Percentiles rank a stretch among this genome's conserved stretches.
These are phyloP conservation scores for Xerophyta viscosa DNA, from an alignment of 106 monocot species.

Conservation along the genomic window DNA sequence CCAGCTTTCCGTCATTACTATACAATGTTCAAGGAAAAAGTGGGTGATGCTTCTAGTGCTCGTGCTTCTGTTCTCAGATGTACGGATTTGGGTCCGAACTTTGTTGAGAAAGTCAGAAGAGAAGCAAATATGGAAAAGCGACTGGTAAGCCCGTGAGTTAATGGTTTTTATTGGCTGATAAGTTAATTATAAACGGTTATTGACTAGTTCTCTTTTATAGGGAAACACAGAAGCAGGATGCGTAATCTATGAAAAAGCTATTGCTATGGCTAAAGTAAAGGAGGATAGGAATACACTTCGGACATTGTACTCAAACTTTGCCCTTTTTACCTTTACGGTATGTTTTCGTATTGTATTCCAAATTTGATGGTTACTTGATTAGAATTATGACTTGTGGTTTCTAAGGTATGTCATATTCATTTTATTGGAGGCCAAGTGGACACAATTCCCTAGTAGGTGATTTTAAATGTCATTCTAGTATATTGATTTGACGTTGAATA, in stretches of 20 bases:
- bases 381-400: too few relatives aligned
- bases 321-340: conserved; percentile 69
- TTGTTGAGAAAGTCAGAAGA: conserved; percentile 41
- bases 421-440: too few relatives aligned
- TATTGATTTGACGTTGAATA: too few relatives aligned
- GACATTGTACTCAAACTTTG: conserved; percentile 55
- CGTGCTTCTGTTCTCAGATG: conserved; percentile 28
- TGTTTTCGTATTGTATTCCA: neutral
- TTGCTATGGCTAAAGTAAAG: conserved; percentile 49
- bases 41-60: conserved; percentile 50
- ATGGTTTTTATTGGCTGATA: neutral
- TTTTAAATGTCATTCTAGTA: too few relatives aligned
- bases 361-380: too few relatives aligned
- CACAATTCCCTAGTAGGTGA: too few relatives aligned
- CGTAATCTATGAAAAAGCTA: conserved; percentile 68
- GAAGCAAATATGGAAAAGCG: conserved; percentile 87
- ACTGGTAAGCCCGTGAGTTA: conserved; percentile 26
- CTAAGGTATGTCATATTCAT: too few relatives aligned
- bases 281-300: conserved; percentile 33
- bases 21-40: conserved; percentile 68
- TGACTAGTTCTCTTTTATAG: conserved; percentile 26
- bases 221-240: conserved; percentile 58
- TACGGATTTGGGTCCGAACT: conserved; percentile 13
- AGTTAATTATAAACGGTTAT: conserved; percentile 5
- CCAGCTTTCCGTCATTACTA: conserved; percentile 45